Percentiles rank a stretch among this genome's conserved stretches.
Conservation (phyloP, 345 rosid genomes). For the Clausena lansium region DNA sequence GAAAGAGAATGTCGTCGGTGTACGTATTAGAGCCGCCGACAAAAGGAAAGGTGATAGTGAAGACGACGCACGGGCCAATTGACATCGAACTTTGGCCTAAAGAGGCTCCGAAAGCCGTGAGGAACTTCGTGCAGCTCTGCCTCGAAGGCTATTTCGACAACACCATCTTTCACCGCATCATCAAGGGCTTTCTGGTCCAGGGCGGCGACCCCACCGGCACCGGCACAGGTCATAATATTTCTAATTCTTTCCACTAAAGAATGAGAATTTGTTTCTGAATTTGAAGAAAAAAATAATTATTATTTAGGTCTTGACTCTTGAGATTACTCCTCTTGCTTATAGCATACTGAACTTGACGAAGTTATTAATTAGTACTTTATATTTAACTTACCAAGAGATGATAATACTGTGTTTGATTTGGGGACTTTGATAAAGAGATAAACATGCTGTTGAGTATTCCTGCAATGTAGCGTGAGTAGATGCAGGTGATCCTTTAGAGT, state of each 20-base stretch:
- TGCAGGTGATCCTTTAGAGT: not conserved
- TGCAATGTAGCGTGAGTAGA: not conserved
- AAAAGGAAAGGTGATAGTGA: conserved; percentile 79
- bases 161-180: conserved; percentile 90
- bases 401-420: not conserved
- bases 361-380: not conserved
- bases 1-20: conserved; percentile 63
- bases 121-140: conserved; percentile 92
- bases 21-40: conserved; percentile 95
- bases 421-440: not conserved
- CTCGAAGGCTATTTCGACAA: conserved; percentile 85
- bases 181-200: conserved; percentile 83
- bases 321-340: not conserved
- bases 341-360: not conserved
- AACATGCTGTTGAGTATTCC: not conserved
- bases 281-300: too few relatives aligned
- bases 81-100: conserved; percentile 97
- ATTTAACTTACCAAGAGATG: not conserved
- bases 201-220: conserved; percentile 90
- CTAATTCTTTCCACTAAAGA: not conserved
- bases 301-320: not conserved
- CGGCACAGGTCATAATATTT: conserved; percentile 52
- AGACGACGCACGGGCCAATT: conserved; percentile 80
- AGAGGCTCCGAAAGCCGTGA: conserved; percentile 87
- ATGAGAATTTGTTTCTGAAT: not conserved